Evolutionary conservation across 2,329 filamentous ascomycete species (phyloP), one percentile per base, ranked within the genome.

Genomic region (Gaeumannomyces tritici): DNA sequence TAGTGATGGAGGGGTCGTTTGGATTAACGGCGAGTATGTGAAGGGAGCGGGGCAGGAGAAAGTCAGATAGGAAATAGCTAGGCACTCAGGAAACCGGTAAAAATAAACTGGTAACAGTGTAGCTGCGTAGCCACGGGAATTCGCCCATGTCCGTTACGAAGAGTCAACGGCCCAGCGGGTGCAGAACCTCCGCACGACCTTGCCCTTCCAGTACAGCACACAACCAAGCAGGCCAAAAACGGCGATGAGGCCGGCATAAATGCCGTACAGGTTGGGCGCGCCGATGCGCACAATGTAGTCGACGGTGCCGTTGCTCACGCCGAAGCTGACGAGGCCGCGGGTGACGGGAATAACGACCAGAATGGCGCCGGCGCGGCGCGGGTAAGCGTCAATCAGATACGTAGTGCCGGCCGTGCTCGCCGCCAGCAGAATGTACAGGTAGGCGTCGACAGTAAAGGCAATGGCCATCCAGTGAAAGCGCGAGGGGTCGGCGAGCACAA

Each of bases 291-390:
- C 51, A 35, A 61, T 61, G 51, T 61, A 61, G 28, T 31, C 31
- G 35, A 61, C 60, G 2, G 51, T 60, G 42, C 59, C 58, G 42
- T 54, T 60, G 58, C 58, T 60, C 13, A 60, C 28, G 67, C 77
- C 77, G 61, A 80, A 80, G 1, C 73, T 76, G 12, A 80, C 75
- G 51, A 80, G 74, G 0, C 77, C 77, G 1, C 77, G 70, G 64
- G 78, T 72, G 4, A 78, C 76, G 58, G 76, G 79, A 28, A 80
- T 76, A 35, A 80, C 73, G 3, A 80, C 74, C 24, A 80, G 67
- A 1, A 78, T 64, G 0, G 77, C 74, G 0, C 75, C 76, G 3
- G 76, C 73, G 3, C 75, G 70, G 2, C 72, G 70, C 1, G 77
- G 77, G 62, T 79, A 80, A 1, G 74, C 72, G 62, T 80, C 78